Evolutionary conservation across 768 basidiomycete species (phyloP).

Genomic region (Phanerodontia chrysosporium): DNA sequence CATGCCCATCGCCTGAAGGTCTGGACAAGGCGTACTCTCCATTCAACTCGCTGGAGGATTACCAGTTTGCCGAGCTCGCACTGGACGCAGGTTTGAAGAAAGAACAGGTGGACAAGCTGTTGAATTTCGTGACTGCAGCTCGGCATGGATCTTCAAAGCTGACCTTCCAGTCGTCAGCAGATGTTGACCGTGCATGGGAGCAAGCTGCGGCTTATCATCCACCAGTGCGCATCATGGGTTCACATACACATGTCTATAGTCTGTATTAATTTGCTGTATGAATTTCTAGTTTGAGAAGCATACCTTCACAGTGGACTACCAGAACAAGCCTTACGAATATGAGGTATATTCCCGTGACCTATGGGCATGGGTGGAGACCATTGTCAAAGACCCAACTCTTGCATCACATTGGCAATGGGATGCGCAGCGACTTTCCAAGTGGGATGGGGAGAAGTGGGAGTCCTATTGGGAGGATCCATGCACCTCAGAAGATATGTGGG

Average conservation of each 20-base stretch:
- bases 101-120: too few species aligned
- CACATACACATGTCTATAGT: not conserved
- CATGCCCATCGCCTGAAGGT: too few species aligned
- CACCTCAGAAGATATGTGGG: conserved; percentile 12
- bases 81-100: too few species aligned
- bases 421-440: conserved; percentile 10
- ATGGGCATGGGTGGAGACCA: conserved; percentile 11
- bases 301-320: not conserved
- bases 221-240: not conserved
- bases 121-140: too few species aligned
- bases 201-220: conserved; percentile 4
- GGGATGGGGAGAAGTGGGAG: conserved; percentile 7
- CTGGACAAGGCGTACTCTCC: too few species aligned
- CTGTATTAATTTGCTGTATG: not conserved
- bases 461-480: conserved; percentile 13
- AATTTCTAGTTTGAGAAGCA: conserved; percentile 1
- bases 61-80: too few species aligned
- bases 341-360: conserved; percentile 6
- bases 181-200: conserved; percentile 1
- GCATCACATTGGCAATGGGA: conserved; percentile 14
- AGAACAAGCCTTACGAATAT: not conserved
- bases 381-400: conserved; percentile 8
- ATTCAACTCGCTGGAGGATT: too few species aligned
- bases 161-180: not conserved
- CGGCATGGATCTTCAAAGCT: not conserved